Conservation (phyloP, 139 green algal species). For the Coccomyxa sp. region DNA sequence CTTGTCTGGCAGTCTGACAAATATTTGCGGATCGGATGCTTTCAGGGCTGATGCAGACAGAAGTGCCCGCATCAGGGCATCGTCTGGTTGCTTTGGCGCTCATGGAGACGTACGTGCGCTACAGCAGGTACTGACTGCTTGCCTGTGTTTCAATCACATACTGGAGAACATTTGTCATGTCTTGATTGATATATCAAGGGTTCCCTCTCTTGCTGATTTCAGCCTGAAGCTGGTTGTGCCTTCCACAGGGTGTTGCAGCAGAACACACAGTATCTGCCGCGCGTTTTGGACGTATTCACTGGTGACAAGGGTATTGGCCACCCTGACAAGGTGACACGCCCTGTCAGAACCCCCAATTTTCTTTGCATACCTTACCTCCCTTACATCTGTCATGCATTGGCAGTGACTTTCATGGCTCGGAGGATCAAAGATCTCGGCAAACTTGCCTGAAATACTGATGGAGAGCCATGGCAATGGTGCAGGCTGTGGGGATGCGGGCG, state of each 20-base stretch:
- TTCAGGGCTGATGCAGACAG: constrained; percentile 45
- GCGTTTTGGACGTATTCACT: constrained; percentile 47
- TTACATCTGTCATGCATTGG: no score
- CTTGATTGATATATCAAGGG: no score
- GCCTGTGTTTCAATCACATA: no score
- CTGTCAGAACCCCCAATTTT: no score
- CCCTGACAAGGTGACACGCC: constrained; percentile 29
- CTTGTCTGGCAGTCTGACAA: no score
- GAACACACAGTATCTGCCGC: constrained; percentile 30
- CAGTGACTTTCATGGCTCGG: background rate
- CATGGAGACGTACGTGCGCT: constrained; percentile 65
- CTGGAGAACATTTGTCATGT: no score
- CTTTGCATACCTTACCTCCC: no score
- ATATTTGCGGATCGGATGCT: background rate
- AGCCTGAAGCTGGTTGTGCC: no score
- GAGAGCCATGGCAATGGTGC: background rate
- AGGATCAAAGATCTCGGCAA: background rate
- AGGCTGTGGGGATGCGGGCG: constrained; percentile 12
- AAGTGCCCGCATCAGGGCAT: constrained; percentile 47
- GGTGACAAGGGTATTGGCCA: constrained; percentile 58
- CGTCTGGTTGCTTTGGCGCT: constrained; percentile 69
- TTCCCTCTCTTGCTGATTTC: no score
- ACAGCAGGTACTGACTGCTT: background rate
- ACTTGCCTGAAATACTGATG: background rate
- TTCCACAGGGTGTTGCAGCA: constrained; percentile 38